Evolutionary conservation across 2,329 filamentous ascomycete genomes (phyloP).

Genomic region (Orbilia oligospora): DNA sequence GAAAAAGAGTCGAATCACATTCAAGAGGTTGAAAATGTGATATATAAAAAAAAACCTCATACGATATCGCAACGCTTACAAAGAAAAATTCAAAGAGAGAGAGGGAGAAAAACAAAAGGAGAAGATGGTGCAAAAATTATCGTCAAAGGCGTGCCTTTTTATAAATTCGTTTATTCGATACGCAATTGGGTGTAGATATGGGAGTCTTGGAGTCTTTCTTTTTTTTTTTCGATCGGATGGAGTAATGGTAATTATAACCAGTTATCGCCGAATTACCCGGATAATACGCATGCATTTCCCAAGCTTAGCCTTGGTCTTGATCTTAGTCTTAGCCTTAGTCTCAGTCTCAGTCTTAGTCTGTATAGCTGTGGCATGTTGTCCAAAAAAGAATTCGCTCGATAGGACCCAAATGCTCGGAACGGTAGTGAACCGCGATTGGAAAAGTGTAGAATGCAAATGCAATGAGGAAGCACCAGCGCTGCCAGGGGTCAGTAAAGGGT

Average conservation of each 20-base stretch:
- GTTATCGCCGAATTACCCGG: conserved; percentile 36
- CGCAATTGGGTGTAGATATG: conserved; percentile 19
- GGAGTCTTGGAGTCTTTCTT: background rate
- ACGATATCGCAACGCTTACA: background rate
- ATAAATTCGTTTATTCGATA: background rate
- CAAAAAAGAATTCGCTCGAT: conserved; percentile 35
- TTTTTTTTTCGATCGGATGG: background rate
- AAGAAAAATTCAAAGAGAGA: background rate
- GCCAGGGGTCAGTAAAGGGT: background rate
- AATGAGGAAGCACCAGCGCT: background rate
- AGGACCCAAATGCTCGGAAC: background rate
- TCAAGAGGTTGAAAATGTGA: background rate
- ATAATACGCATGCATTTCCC: conserved; percentile 33
- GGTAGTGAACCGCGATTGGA: background rate
- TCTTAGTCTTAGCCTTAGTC: too few relatives aligned
- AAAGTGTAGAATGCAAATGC: too few relatives aligned
- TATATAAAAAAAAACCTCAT: conserved; percentile 2
- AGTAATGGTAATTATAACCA: conserved; percentile 3
- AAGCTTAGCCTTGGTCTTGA: background rate
- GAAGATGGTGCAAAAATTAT: conserved; percentile 25
- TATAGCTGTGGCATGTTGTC: too few relatives aligned
- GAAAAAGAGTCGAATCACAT: background rate
- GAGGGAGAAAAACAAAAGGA: background rate
- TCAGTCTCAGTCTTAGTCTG: too few relatives aligned
- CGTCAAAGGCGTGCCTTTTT: conserved; percentile 15